Evolutionary conservation across 2,329 filamentous ascomycete genomes (phyloP).

Genomic region (Calonectria fujianensis): DNA sequence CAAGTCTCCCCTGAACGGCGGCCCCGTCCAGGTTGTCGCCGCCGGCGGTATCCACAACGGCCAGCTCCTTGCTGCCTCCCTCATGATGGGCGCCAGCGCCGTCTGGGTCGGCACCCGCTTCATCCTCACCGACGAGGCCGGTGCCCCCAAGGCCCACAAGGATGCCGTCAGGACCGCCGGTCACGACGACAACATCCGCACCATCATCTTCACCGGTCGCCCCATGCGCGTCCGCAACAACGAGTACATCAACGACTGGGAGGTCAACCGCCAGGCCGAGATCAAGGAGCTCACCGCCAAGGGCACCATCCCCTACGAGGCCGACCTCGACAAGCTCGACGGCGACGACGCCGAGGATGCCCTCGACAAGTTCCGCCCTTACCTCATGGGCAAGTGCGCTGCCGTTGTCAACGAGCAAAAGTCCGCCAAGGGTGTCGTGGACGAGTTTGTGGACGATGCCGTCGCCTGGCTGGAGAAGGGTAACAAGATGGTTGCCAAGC

Average conservation of each 20-base stretch:
- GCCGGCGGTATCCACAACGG: slow-evolving; percentile 97
- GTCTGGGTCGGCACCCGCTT: slow-evolving; percentile 99
- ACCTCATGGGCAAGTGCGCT: slow-evolving; percentile 97
- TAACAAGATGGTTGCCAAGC: slow-evolving; percentile 80
- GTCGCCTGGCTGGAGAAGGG: slow-evolving; percentile 81
- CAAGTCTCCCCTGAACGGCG: slow-evolving; percentile 90
- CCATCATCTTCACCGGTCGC: slow-evolving; percentile 98
- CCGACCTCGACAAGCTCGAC: slow-evolving; percentile 89
- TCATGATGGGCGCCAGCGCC: slow-evolving; percentile 93
- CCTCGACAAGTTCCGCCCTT: slow-evolving; percentile 93
- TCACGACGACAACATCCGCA: slow-evolving; percentile 97
- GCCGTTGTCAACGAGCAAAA: slow-evolving; percentile 96
- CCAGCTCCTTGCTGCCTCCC: slow-evolving; percentile 88
- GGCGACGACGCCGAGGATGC: slow-evolving; percentile 84
- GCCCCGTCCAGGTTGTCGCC: slow-evolving; percentile 92
- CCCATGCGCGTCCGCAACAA: slow-evolving; percentile 96
- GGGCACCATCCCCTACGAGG: slow-evolving; percentile 94
- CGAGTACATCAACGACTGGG: slow-evolving; percentile 96
- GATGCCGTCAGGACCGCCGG: slow-evolving; percentile 93
- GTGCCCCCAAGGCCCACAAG: slow-evolving; percentile 94
- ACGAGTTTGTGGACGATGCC: slow-evolving; percentile 93
- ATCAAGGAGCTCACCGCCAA: slow-evolving; percentile 94
- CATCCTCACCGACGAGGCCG: slow-evolving; percentile 94
- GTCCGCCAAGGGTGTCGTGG: slow-evolving; percentile 91
- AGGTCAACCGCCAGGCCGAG: slow-evolving; percentile 90